Conservation (phyloP, 2,329 filamentous ascomycete genomes). For the Blastomyces percursus region DNA sequence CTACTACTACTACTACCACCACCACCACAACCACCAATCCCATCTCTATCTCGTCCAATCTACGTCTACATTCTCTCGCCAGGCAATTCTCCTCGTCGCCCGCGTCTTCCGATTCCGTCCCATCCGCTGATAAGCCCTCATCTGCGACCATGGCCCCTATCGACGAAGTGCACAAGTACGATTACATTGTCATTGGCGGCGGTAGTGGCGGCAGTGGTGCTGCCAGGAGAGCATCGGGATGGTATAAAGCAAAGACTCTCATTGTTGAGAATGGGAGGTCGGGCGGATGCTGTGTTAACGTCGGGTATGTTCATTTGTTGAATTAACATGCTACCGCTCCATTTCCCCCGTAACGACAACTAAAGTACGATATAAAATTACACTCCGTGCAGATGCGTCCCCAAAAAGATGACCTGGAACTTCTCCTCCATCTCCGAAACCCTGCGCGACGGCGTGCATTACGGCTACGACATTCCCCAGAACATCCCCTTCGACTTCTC, state of each 20-base stretch:
- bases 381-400: constrained; percentile 34
- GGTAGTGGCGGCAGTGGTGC: constrained; percentile 43
- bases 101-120: not conserved
- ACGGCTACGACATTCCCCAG: constrained; percentile 39
- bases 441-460: constrained; percentile 36
- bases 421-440: constrained; percentile 40
- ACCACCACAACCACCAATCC: not conserved
- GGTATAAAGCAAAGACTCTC: constrained; percentile 42
- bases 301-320: constrained; percentile 33
- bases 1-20: not conserved
- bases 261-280: constrained; percentile 40
- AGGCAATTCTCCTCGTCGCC: constrained; percentile 32
- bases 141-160: constrained; percentile 33
- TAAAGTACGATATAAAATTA: not conserved
- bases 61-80: constrained; percentile 31
- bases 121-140: constrained; percentile 3
- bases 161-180: constrained; percentile 36
- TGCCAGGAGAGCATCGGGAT: constrained; percentile 40
- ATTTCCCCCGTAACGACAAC: not conserved
- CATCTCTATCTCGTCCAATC: constrained; percentile 8
- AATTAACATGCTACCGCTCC: not conserved
- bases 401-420: constrained; percentile 46
- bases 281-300: constrained; percentile 44
- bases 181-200: constrained; percentile 47
- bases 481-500: constrained; percentile 35